A percentile compares a stretch with the other conserved stretches of the same genome.
These are phyloP conservation scores for Dendrocalamus latiflorus DNA, from an alignment of 202 grass and related monocot species.

Conservation along the genomic window DNA sequence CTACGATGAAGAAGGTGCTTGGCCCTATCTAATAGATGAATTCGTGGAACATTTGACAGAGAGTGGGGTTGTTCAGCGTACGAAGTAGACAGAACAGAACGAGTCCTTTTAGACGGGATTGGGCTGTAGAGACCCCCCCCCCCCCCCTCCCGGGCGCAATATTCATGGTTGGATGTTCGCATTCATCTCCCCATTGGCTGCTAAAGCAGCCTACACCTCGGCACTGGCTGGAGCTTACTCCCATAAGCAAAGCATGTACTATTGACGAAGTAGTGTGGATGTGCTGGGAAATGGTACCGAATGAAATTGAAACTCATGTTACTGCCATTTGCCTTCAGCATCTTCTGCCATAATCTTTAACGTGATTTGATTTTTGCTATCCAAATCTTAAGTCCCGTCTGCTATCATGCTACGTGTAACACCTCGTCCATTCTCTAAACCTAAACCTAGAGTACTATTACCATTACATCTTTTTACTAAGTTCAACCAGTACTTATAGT, in stretches of 20 bases:
- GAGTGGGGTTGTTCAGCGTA: conserved; percentile 60
- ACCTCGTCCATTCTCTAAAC: too few species aligned
- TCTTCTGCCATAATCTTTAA: not conserved
- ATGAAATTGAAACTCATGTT: not conserved
- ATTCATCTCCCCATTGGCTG: not conserved
- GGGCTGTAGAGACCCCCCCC: conserved; percentile 20
- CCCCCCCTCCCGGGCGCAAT: too few species aligned
- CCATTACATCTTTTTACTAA: too few species aligned
- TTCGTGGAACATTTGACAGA: conserved; percentile 89
- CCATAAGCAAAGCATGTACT: not conserved
- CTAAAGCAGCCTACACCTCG: too few species aligned
- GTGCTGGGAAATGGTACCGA: not conserved
- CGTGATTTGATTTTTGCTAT: not conserved
- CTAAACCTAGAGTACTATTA: too few species aligned
- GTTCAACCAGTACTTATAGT: too few species aligned
- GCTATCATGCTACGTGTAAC: too few species aligned
- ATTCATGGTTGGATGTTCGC: not conserved
- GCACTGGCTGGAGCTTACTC: not conserved
- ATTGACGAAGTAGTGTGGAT: not conserved
- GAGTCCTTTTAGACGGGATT: conserved; percentile 5
- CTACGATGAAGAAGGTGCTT: conserved; percentile 89
- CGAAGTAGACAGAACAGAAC: conserved; percentile 16
- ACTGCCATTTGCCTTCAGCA: not conserved
- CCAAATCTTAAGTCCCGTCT: not conserved
- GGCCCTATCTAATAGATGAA: conserved; percentile 98